phyloP scores from a whole-genome alignment of 169 alveolate genomes.

The Babesia bigemina region DNA sequence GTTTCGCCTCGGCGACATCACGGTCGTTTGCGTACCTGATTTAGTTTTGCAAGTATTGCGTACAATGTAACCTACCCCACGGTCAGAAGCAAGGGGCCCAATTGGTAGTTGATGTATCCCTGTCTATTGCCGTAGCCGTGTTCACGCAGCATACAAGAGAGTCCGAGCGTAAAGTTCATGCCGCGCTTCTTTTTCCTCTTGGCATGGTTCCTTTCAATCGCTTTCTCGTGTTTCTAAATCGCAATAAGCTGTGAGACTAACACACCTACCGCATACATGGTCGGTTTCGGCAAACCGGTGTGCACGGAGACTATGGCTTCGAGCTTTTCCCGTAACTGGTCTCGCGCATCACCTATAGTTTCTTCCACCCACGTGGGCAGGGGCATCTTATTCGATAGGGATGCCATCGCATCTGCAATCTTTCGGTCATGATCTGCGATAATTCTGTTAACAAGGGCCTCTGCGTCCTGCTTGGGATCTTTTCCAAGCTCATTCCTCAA shows the following conservation, averaged over 20 bases:
- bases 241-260: background rate
- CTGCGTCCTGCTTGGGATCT: slow-evolving; percentile 30
- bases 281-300: slow-evolving; percentile 22
- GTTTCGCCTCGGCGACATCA: slow-evolving; percentile 68
- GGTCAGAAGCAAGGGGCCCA: slow-evolving; percentile 66
- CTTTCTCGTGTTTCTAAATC: slow-evolving; percentile 15
- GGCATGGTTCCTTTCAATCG: slow-evolving; percentile 14
- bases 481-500: slow-evolving; percentile 12
- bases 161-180: slow-evolving; percentile 12
- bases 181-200: slow-evolving; percentile 35
- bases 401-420: slow-evolving; percentile 1
- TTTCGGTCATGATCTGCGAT: slow-evolving; percentile 14
- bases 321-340: slow-evolving; percentile 16
- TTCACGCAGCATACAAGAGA: slow-evolving; percentile 69
- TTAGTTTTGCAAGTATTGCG: background rate
- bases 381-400: background rate
- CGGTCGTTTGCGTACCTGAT: slow-evolving; percentile 64
- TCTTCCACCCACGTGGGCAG: slow-evolving; percentile 26
- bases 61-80: slow-evolving; percentile 54
- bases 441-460: slow-evolving; percentile 5
- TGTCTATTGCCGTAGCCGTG: slow-evolving; percentile 75
- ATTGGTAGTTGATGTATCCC: slow-evolving; percentile 69
- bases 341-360: slow-evolving; percentile 2
- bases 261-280: slow-evolving; percentile 11
- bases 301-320: slow-evolving; percentile 35